Percentiles rank a stretch among this genome's conserved stretches.
phyloP scores from a whole-genome alignment of 257 asterid genomes.

The Solanum arcanum region DNA sequence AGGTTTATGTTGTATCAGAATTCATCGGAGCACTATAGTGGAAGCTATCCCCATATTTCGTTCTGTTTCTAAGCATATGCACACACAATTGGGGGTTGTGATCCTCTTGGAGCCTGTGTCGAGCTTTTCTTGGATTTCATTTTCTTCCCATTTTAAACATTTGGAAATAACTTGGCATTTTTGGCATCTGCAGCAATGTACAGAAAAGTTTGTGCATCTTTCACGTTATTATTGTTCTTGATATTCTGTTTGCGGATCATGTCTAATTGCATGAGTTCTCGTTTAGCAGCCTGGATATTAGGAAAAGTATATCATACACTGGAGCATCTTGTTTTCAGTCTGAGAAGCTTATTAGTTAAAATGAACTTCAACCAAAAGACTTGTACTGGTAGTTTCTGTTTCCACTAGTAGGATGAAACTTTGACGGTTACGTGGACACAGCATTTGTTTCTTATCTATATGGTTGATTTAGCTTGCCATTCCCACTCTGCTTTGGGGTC shows the following conservation, averaged over 20 bases:
- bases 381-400: not conserved
- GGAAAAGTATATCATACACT: not conserved
- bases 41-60: not conserved
- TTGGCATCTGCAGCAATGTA: not conserved
- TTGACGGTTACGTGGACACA: not conserved
- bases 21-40: not conserved
- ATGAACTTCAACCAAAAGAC: not conserved
- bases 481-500: not conserved
- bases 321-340: not conserved
- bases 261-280: not conserved
- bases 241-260: not conserved
- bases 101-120: not conserved
- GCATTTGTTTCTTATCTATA: not conserved
- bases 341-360: not conserved
- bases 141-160: no score
- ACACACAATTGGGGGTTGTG: not conserved
- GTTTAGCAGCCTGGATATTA: not conserved
- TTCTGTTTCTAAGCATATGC: not conserved
- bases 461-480: not conserved
- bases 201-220: not conserved
- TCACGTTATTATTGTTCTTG: not conserved
- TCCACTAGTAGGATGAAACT: not conserved
- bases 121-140: not conserved
- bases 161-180: not conserved
- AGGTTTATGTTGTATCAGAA: not conserved